Percentiles rank a stretch among this genome's conserved stretches.
Evolutionary conservation across 495 filamentous ascomycete genomes (phyloP).

Genomic region (Penicillium arizonense): DNA sequence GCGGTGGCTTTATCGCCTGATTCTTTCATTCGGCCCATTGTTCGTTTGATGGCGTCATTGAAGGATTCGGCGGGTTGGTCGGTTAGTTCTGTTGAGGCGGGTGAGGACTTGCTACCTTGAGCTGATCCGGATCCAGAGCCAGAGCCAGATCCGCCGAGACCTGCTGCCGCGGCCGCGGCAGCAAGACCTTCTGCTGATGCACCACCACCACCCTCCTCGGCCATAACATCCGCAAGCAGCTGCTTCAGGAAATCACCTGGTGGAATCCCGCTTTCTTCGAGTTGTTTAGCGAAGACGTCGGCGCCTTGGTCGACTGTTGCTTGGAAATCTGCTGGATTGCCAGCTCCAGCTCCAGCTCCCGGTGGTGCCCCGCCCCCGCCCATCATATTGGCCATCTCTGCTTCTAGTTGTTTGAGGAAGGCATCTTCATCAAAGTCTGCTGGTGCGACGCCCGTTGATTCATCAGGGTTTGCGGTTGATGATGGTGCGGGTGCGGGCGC

Average conservation of each 20-base stretch:
- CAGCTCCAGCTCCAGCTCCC: conserved; percentile 6
- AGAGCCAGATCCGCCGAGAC: conserved; percentile 1
- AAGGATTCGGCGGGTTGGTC: conserved; percentile 56
- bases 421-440: conserved; percentile 52
- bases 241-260: conserved; percentile 82
- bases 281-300: conserved; percentile 67
- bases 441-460: conserved; percentile 16
- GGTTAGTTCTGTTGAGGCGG: conserved; percentile 5
- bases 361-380: conserved; percentile 26
- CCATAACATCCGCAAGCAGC: conserved; percentile 76
- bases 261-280: conserved; percentile 70
- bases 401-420: conserved; percentile 79
- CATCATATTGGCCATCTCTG: conserved; percentile 82
- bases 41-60: conserved; percentile 83
- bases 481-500: conserved; percentile 6
- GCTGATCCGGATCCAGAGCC: too few species aligned
- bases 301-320: conserved; percentile 36
- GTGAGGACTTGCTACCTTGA: too few species aligned
- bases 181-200: conserved; percentile 12
- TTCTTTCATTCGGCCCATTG: conserved; percentile 91
- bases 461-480: conserved; percentile 10
- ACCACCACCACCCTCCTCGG: conserved; percentile 61
- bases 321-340: conserved; percentile 18
- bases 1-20: conserved; percentile 80
- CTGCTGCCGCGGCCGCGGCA: conserved; percentile 6